Percentiles rank a stretch among this genome's conserved stretches.
phyloP scores from a whole-genome alignment of 345 rosid genomes.

The Hypericum androsaemum region DNA sequence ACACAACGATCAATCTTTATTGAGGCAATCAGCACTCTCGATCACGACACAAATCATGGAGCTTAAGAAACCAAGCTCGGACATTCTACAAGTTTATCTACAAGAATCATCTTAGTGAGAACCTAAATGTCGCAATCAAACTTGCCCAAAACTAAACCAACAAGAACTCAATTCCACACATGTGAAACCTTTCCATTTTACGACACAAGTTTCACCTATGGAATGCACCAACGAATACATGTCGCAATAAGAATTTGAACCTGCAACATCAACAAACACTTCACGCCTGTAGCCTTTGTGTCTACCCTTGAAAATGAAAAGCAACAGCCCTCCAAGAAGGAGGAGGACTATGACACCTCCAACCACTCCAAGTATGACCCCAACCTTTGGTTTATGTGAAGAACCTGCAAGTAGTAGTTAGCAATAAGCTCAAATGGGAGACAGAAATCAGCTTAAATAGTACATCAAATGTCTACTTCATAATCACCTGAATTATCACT shows the following conservation, averaged over 20 bases:
- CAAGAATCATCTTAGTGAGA: too few species aligned
- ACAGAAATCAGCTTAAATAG: slow-evolving; percentile 1
- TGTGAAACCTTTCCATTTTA: too few species aligned
- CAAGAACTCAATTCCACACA: too few species aligned
- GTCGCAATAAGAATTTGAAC: slow-evolving; percentile 26
- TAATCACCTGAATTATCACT: slow-evolving; percentile 44
- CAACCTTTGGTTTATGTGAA: slow-evolving; percentile 55
- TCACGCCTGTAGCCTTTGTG: slow-evolving; percentile 60
- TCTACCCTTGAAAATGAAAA: slow-evolving; percentile 49
- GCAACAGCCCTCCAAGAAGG: slow-evolving; percentile 41
- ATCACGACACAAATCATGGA: too few species aligned
- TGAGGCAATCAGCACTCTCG: too few species aligned
- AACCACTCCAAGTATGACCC: slow-evolving; percentile 58
- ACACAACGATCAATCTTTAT: too few species aligned
- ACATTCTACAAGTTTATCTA: not conserved
- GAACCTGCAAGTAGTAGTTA: slow-evolving; percentile 30
- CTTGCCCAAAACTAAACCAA: too few species aligned
- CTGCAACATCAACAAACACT: slow-evolving; percentile 89
- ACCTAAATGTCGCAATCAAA: too few species aligned
- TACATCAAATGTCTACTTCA: not conserved
- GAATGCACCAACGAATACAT: too few species aligned
- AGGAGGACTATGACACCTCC: slow-evolving; percentile 47
- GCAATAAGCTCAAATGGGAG: slow-evolving; percentile 5
- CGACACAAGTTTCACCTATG: too few species aligned
- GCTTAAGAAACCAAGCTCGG: not conserved